Evolutionary conservation across 306 rosid species (phyloP).

Genomic region (Potentilla sterilis): DNA sequence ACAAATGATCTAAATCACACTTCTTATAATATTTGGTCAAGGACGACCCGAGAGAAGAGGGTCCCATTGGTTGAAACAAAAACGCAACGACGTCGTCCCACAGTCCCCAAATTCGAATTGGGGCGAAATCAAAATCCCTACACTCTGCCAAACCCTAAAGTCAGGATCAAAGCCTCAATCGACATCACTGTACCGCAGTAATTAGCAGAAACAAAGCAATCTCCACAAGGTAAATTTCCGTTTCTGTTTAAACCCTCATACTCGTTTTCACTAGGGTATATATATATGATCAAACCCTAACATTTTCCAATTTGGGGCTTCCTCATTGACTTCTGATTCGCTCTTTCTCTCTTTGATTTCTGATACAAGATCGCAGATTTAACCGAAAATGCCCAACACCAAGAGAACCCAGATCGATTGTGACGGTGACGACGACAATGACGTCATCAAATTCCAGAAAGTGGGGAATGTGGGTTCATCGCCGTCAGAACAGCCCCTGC

Average conservation of each 20-base stretch:
- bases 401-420: neutral
- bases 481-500: slow-evolving; percentile 7
- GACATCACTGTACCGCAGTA: neutral
- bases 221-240: neutral
- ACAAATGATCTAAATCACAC: no score
- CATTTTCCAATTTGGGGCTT: neutral
- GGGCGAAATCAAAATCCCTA: neutral
- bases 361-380: neutral
- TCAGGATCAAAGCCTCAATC: neutral
- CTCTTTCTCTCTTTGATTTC: neutral
- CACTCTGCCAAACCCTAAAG: neutral
- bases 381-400: neutral
- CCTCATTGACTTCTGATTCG: neutral
- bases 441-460: neutral
- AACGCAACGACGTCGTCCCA: neutral
- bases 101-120: neutral
- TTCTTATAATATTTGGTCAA: no score
- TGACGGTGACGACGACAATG: neutral
- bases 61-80: no score
- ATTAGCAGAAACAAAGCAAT: neutral
- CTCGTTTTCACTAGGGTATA: neutral
- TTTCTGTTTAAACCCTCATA: neutral
- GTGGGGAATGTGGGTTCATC: neutral
- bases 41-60: no score
- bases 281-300: neutral